Evolutionary conservation across 116 monocot genomes (phyloP).

Genomic region (Cymodocea nodosa): DNA sequence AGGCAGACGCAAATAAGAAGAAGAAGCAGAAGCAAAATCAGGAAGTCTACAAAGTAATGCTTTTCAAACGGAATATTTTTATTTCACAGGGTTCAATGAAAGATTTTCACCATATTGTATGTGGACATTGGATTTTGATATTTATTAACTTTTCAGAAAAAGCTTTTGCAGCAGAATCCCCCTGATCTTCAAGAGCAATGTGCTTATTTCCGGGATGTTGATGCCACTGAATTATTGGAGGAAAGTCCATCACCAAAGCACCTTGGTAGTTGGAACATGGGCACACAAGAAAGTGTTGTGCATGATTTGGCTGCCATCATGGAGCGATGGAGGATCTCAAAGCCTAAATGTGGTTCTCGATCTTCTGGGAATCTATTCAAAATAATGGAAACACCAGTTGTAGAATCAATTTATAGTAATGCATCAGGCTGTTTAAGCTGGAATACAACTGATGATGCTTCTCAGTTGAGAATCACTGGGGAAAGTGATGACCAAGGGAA

Average conservation of each 20-base stretch:
- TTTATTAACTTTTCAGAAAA: slow-evolving; percentile 32
- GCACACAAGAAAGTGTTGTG: slow-evolving; percentile 18
- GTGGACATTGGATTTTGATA: not conserved
- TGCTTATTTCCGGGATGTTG: slow-evolving; percentile 84
- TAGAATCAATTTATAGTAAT: slow-evolving; percentile 11
- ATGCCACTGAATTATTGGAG: slow-evolving; percentile 70
- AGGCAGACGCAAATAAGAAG: slow-evolving; percentile 9
- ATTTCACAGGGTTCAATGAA: not conserved
- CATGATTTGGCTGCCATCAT: slow-evolving; percentile 68
- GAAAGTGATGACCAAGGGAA: slow-evolving; percentile 10
- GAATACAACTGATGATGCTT: slow-evolving; percentile 12
- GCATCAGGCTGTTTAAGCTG: slow-evolving; percentile 6
- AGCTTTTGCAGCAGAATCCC: slow-evolving; percentile 13
- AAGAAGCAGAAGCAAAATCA: slow-evolving; percentile 37
- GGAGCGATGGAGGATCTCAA: slow-evolving; percentile 65
- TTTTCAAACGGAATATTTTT: not conserved
- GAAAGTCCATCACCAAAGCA: slow-evolving; percentile 82
- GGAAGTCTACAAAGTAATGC: slow-evolving; percentile 10
- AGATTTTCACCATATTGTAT: not conserved
- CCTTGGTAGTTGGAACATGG: slow-evolving; percentile 43
- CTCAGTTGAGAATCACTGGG: not conserved
- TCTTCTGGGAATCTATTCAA: slow-evolving; percentile 26
- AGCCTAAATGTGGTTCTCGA: slow-evolving; percentile 18
- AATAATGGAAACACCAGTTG: slow-evolving; percentile 44
- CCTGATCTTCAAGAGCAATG: slow-evolving; percentile 61